Evolutionary conservation across 495 filamentous ascomycete genomes (phyloP), one percentile per base, ranked within the genome.

Genomic region (Penicillium riverlandense): DNA sequence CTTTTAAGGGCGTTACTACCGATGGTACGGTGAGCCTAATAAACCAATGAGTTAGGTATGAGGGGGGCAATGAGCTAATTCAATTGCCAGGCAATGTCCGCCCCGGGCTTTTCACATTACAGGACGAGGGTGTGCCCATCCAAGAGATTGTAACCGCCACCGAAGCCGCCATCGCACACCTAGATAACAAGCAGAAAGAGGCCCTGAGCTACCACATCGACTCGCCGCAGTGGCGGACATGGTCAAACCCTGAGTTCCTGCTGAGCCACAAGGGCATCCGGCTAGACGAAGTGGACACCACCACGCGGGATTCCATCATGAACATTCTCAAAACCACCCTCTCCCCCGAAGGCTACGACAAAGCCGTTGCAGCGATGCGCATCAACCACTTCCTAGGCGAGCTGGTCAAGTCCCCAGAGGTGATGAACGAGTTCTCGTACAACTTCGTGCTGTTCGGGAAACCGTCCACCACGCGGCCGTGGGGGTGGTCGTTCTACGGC

Each of bases 301-400:
- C 49, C 6, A 55, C 68, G 16, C 74, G 76, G 29, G 61, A 65
- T 28, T 59, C 75, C 33, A 67, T 78, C 30, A 69, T 83, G 40
- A 55, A 62, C 27, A 58, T 86, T 2, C 66, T 88, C 1, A 49
- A 72, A 38, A 49, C 67, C 0, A 78, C 80, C 0, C 69, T 86
- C 8, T 87, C 82, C 0, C 68, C 75, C 0, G 78, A 82, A 49
- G 85, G 85, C 33, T 90, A 88, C 65, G 65, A 71, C 28, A 88
- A 88, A 50, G 83, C 83, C 44, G 54, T 80, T 31, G 72, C 58
- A 12, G 82, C 82, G 6, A 86, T 86, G 79, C 77, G 79, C 55
- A 85, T 84, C 60, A 90, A 90, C 66, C 78, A 80, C 49, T 90
- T 88, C 70, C 75, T 90, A 3, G 85, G 85, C 45, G 74, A 84